These are phyloP conservation scores for Boeremia lycopersici DNA, from an alignment of 2,329 filamentous ascomycete species.

Conservation along the genomic window DNA sequence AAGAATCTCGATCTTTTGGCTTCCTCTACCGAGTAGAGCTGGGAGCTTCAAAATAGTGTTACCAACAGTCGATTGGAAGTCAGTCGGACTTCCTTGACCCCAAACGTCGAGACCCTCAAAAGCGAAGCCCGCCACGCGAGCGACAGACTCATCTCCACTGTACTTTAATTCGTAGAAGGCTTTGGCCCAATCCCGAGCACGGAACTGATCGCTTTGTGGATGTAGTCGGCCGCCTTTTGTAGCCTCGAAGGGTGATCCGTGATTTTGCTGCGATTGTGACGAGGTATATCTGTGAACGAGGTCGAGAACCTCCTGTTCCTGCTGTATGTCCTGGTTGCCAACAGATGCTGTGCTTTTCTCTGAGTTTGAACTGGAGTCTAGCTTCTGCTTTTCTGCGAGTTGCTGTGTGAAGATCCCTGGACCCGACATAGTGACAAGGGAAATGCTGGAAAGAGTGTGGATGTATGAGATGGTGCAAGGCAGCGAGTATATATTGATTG, in stretches of 20 bases:
- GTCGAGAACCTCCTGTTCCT: constrained; percentile 22
- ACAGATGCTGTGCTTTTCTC: constrained; percentile 1
- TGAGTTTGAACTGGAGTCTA: constrained; percentile 21
- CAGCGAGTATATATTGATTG: background rate
- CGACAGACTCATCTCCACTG: constrained; percentile 55
- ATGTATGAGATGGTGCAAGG: background rate
- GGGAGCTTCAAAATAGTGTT: constrained; percentile 65
- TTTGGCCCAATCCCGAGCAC: constrained; percentile 52
- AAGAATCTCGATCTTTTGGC: constrained; percentile 68
- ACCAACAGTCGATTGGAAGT: constrained; percentile 70
- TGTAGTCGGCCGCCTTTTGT: constrained; percentile 49
- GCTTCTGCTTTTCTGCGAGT: background rate
- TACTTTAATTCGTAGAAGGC: constrained; percentile 53
- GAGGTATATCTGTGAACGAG: constrained; percentile 52
- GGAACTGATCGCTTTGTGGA: constrained; percentile 51
- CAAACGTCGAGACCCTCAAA: constrained; percentile 70
- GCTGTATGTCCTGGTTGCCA: constrained; percentile 12
- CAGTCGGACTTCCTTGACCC: constrained; percentile 68
- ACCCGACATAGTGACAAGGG: constrained; percentile 9
- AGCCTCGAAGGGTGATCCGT: constrained; percentile 41
- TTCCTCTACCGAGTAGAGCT: constrained; percentile 54
- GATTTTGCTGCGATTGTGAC: constrained; percentile 43
- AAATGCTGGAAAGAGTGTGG: background rate
- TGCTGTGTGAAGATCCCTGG: background rate
- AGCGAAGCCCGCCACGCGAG: constrained; percentile 63